Evolutionary conservation across 2,329 filamentous ascomycete species (phyloP), one percentile per base, ranked within the genome.

Genomic region (Aspergillus udagawae): DNA sequence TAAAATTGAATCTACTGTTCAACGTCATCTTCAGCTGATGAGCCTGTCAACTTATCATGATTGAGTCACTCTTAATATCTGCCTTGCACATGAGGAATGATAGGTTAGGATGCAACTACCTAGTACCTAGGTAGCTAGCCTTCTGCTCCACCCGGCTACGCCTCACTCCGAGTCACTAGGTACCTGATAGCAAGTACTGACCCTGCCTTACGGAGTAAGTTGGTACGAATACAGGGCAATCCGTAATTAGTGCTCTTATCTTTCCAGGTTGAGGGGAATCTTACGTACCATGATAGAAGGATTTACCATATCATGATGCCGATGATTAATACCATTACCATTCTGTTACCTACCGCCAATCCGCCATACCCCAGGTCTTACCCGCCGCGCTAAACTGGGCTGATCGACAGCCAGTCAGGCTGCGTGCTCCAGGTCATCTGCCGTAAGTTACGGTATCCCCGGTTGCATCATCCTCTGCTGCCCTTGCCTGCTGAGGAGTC

Each of bases 381-480:
- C 58, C 44, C 44, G 63, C 63, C 56, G 59, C 57, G 57, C 57
- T 56, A 59, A 57, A 60, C 57, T 52, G 52, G 60, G 59, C 47
- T 44, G 66, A 68, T 69, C 65, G 57, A 65, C 67, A 54, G 50
- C 61, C 56, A 56, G 54, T 60, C 51, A 55, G 57, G 56, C 60
- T 61, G 60, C 58, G 57, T 57, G 52, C 56, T 61, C 44, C 44
- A 17, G 63, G 62, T 65, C 65, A 66, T 59, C 58, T 56, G 59
- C 29, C 55, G 57, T 64, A 65, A 60, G 65, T 67, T 64, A 64
- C 59, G 50, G 65, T 68, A 66, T 52, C 58, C 63, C 58, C 66
- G 67, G 63, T 70, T 72, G 70, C 70, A 71, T 71, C 70, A 71
- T 71, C 67, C 62, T 62, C 63, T 58, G 61, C 60, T 62, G 56